A percentile compares a stretch with the other conserved stretches of the same genome.
Evolutionary conservation across 2,329 filamentous ascomycete species (phyloP).

Genomic region (Scytalidium sp.): DNA sequence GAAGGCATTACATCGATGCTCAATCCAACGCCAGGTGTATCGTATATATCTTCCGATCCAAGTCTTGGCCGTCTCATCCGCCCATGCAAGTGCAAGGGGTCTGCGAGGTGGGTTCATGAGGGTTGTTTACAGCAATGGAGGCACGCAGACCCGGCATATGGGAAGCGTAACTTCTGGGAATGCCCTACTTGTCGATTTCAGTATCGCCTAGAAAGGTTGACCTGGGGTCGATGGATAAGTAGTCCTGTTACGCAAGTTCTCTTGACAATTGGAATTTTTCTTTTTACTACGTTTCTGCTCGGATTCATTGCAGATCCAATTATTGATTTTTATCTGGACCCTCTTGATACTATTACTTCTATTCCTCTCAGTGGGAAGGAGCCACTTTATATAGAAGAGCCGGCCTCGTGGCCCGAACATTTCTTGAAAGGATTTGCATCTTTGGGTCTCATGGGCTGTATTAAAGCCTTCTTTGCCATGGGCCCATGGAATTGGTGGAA

Average conservation of each 20-base stretch:
- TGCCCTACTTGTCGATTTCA: slow-evolving; percentile 85
- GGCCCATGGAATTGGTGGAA: slow-evolving; percentile 77
- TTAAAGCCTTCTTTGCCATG: slow-evolving; percentile 74
- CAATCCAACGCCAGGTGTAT: slow-evolving; percentile 53
- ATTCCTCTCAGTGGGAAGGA: slow-evolving; percentile 34
- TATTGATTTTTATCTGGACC: slow-evolving; percentile 83
- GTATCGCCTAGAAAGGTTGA: slow-evolving; percentile 76
- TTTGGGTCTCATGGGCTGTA: slow-evolving; percentile 78
- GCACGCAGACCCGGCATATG: slow-evolving; percentile 63
- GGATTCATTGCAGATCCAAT: slow-evolving; percentile 94
- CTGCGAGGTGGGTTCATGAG: slow-evolving; percentile 91
- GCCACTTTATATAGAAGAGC: slow-evolving; percentile 39
- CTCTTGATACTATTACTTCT: slow-evolving; percentile 57
- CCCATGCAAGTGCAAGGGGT: slow-evolving; percentile 91
- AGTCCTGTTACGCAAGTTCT: slow-evolving; percentile 64
- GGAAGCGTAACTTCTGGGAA: slow-evolving; percentile 72
- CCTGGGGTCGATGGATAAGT: slow-evolving; percentile 68
- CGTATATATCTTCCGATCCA: slow-evolving; percentile 72
- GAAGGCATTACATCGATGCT: slow-evolving; percentile 54
- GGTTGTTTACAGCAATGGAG: slow-evolving; percentile 84
- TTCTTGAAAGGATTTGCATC: slow-evolving; percentile 90
- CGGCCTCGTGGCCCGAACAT: slow-evolving; percentile 72
- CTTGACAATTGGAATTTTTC: slow-evolving; percentile 70
- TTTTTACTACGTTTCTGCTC: slow-evolving; percentile 72
- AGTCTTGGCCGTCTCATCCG: slow-evolving; percentile 76